A percentile compares a stretch with the other conserved stretches of the same genome.
phyloP scores from a whole-genome alignment of 2,329 filamentous ascomycete species.

The Cladosporium colombiae region DNA sequence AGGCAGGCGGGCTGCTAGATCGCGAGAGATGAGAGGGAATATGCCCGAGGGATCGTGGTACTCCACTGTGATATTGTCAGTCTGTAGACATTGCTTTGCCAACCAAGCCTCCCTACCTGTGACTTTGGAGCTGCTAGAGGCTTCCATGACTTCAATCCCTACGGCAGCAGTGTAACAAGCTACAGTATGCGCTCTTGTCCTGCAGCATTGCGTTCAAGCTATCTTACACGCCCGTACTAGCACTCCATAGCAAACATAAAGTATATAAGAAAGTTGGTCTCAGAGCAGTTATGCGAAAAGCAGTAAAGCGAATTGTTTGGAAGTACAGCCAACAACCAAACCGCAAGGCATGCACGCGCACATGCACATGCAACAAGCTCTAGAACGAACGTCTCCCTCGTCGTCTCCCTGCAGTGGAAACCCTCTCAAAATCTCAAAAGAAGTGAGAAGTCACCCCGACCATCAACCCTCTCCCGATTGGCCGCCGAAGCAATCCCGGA shows the following conservation, averaged over 20 bases:
- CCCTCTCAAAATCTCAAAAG: constrained; percentile 4
- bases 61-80: constrained; percentile 65
- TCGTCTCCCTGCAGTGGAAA: constrained; percentile 7
- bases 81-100: background rate
- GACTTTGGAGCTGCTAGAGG: constrained; percentile 50
- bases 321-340: background rate
- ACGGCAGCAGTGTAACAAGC: constrained; percentile 18
- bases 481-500: background rate
- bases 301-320: background rate
- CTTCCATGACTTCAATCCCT: constrained; percentile 36
- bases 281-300: background rate
- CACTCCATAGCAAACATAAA: background rate
- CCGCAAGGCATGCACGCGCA: background rate
- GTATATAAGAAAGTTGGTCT: background rate
- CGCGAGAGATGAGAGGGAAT: constrained; percentile 77
- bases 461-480: constrained; percentile 10
- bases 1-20: constrained; percentile 76
- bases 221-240: background rate
- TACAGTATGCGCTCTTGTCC: constrained; percentile 1
- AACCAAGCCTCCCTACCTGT: constrained; percentile 41
- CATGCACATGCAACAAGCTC: background rate
- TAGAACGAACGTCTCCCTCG: constrained; percentile 3
- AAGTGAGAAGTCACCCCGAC: background rate
- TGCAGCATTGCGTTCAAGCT: constrained; percentile 33
- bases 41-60: constrained; percentile 92